A percentile compares a stretch with the other conserved stretches of the same genome.
These are phyloP conservation scores for Limtongozyma cylindracea DNA, from an alignment of 805 yeast species.

Conservation along the genomic window DNA sequence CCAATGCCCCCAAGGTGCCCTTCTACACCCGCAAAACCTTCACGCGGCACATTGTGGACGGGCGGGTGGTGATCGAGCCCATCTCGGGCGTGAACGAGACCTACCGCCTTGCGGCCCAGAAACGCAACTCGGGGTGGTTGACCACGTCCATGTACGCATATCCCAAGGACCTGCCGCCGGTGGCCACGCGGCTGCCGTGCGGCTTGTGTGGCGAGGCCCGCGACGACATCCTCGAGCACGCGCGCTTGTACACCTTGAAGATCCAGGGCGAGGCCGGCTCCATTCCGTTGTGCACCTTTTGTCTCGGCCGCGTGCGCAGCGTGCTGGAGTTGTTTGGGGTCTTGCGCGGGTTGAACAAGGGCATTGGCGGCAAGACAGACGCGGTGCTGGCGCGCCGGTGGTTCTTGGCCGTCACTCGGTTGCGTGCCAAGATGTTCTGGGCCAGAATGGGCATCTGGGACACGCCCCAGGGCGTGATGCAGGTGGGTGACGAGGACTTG, in stretches of 20 bases:
- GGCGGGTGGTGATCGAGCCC: conserved; percentile 67
- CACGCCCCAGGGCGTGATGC: conserved; percentile 9
- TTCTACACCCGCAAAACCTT: conserved; percentile 19
- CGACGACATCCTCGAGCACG: conserved; percentile 44
- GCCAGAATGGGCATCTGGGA: conserved; percentile 67
- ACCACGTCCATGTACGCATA: too few relatives aligned
- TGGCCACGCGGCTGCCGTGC: conserved; percentile 56
- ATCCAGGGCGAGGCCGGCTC: conserved; percentile 13
- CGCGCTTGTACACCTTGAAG: conserved; percentile 49
- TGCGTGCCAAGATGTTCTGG: conserved; percentile 63
- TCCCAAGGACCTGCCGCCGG: conserved; percentile 19
- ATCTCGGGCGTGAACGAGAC: conserved; percentile 62
- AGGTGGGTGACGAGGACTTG: conserved; percentile 2
- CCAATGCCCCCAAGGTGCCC: conserved; percentile 9
- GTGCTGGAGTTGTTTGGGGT: conserved; percentile 68
- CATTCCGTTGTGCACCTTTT: conserved; percentile 61
- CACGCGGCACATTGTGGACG: conserved; percentile 48
- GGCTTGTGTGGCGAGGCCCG: conserved; percentile 66
- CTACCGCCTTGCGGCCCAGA: conserved; percentile 15
- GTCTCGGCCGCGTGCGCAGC: conserved; percentile 56
- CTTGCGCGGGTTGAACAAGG: conserved; percentile 29
- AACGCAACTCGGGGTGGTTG: conserved; percentile 2
- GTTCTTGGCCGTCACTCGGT: too few relatives aligned
- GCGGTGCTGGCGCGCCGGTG: too few relatives aligned
- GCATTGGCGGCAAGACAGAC: conserved; percentile 35